Conservation (phyloP, 1,284 basidiomycete species). For the Ustilago trichophora region DNA sequence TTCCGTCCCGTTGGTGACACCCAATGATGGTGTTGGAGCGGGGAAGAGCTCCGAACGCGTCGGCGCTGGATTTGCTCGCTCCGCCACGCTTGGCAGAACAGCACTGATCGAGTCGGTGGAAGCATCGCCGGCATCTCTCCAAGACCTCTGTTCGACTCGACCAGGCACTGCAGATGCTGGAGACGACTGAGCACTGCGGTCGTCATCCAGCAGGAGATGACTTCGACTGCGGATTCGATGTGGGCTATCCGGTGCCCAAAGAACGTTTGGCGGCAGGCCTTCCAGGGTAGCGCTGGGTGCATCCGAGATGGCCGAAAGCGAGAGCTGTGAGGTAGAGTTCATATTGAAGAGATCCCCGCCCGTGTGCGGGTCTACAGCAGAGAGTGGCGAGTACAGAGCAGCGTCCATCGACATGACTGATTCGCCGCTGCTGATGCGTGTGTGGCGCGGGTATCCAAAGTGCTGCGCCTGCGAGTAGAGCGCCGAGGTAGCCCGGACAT, state of each 20-base stretch:
- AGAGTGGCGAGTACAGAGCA: constrained; percentile 24
- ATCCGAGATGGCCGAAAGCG: constrained; percentile 42
- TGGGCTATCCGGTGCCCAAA: constrained; percentile 31
- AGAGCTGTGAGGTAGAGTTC: constrained; percentile 40
- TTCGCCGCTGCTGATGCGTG: constrained; percentile 37
- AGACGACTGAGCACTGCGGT: constrained; percentile 35
- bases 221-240: constrained; percentile 17
- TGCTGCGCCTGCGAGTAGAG: constrained; percentile 15
- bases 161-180: constrained; percentile 22
- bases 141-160: constrained; percentile 11
- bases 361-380: constrained; percentile 17
- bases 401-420: constrained; percentile 24
- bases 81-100: constrained; percentile 5
- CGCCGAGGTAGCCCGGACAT: constrained; percentile 22
- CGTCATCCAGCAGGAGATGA: constrained; percentile 32
- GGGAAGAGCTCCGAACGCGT: constrained; percentile 9
- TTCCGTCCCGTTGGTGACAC: neutral
- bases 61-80: constrained; percentile 8
- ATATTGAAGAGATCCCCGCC: constrained; percentile 18
- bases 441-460: constrained; percentile 21
- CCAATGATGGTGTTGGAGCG: neutral
- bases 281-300: constrained; percentile 39
- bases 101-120: constrained; percentile 25
- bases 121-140: constrained; percentile 29
- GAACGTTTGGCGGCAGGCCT: constrained; percentile 30